Base-by-base conservation (phyloP, 1,284 basidiomycete species). In the Moesziomyces sp. region DNA sequence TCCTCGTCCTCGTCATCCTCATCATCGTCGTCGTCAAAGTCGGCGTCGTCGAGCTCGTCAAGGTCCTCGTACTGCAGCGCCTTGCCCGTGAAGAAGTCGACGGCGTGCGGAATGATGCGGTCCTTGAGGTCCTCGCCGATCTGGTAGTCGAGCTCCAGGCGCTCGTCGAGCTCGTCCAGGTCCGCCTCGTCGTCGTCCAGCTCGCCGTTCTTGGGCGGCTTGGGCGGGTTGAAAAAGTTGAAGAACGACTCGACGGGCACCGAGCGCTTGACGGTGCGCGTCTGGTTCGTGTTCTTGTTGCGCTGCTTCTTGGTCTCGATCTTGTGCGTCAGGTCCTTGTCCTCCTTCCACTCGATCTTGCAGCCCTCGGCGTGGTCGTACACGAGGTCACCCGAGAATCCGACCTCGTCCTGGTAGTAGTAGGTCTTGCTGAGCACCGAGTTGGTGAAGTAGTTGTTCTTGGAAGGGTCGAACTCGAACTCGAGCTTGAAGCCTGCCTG, bases 291-390 rank as follows among this genome's bases (percentile, higher is more conserved):
- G 78, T 84, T 83, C 78, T 98, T 99, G 88, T 98, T 98, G 80
- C 95, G 88, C 87, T 98, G 96, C 88, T 97, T 98, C 89, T 97
- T 97, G 85, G 97, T 95, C 87, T 98, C 96, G 79, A 94, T 91
- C 87, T 93, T 93, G 87, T 95, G 94, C 57, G 95, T 98, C 65
- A 98, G 88, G 86, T 99, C 93, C 87, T 96, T 96, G 81, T 97
- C 96, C 85, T 94, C 94, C 87, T 96, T 97, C 96, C 96, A 98
- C 84, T 91, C 90, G 86, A 99, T 95, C 83, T 91, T 89, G 61
- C 90, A 91, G 19, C 94, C 95, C 82, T 92, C 90, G 58, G 95
- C 93, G 75, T 90, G 91, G 87, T 97, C 94, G 86, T 96, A 98
- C 58, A 96, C 90, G 82, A 96, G 95, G 87, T 97, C 95, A 77